Percentiles rank a stretch among this genome's conserved stretches.
These are phyloP conservation scores for Pinus taeda DNA, from an alignment of 75 land plant genomes.

Conservation along the genomic window DNA sequence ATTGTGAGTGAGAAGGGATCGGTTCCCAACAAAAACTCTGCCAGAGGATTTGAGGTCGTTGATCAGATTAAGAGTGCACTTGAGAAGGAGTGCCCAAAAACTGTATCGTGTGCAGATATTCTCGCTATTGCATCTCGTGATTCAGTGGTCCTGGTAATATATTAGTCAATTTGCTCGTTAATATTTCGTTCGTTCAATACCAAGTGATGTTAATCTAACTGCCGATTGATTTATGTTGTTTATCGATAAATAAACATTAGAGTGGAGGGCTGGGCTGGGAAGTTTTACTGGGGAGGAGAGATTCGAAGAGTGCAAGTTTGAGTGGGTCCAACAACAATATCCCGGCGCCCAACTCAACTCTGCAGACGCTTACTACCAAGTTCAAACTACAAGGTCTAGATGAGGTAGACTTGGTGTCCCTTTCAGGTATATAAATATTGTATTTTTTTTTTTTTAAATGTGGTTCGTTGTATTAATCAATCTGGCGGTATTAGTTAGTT, in stretches of 20 bases:
- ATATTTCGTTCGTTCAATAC: too few species aligned
- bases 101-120: constrained; percentile 3
- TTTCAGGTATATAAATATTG: constrained; percentile 26
- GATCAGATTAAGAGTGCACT: neutral
- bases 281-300: constrained; percentile 72
- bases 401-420: constrained; percentile 64
- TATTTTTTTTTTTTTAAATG: too few species aligned
- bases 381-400: constrained; percentile 64
- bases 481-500: too few species aligned
- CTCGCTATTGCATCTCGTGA: neutral
- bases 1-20: constrained; percentile 59
- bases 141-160: neutral
- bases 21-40: constrained; percentile 36
- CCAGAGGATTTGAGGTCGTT: constrained; percentile 37
- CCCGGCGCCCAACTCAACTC: constrained; percentile 63
- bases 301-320: constrained; percentile 48
- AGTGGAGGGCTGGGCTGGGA: constrained; percentile 67
- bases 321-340: constrained; percentile 52
- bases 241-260: constrained; percentile 9
- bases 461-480: too few species aligned
- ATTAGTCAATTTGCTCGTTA: neutral
- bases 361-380: constrained; percentile 54
- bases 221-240: neutral
- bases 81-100: constrained; percentile 11
- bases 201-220: too few species aligned